Percentiles rank a stretch among this genome's conserved stretches.
These are phyloP conservation scores for Anethum foeniculum DNA, from an alignment of 140 eudicot genomes.

Conservation along the genomic window DNA sequence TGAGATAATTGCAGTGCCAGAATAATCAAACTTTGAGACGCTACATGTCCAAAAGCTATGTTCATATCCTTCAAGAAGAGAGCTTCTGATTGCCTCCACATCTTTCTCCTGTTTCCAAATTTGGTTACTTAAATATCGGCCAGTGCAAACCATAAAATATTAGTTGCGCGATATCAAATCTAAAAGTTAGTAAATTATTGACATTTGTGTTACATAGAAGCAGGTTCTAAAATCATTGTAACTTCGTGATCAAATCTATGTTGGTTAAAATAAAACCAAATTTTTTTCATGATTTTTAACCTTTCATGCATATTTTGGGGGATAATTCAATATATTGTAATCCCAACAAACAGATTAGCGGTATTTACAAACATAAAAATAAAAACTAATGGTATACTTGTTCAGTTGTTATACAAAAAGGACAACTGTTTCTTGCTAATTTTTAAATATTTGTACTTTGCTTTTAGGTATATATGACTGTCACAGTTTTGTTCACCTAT, in stretches of 20 bases:
- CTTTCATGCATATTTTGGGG: too few species aligned
- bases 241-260: background rate
- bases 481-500: too few species aligned
- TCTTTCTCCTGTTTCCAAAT: constrained; percentile 64
- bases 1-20: constrained; percentile 88
- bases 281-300: background rate
- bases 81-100: constrained; percentile 58
- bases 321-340: too few species aligned
- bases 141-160: background rate
- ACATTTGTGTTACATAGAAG: background rate
- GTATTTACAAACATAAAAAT: too few species aligned
- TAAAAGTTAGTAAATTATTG: background rate
- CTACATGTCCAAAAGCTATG: constrained; percentile 93
- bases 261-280: background rate
- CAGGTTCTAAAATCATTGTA: background rate
- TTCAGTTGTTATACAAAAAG: too few species aligned
- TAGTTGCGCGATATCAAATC: too few species aligned
- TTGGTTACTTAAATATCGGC: background rate
- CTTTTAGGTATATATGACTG: too few species aligned
- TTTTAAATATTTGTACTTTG: too few species aligned
- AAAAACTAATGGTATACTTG: too few species aligned
- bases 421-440: too few species aligned
- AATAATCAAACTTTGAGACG: constrained; percentile 71
- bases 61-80: constrained; percentile 71
- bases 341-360: too few species aligned